Conservation (phyloP, 331 rosid genomes). For the Dryas integrifolia region DNA sequence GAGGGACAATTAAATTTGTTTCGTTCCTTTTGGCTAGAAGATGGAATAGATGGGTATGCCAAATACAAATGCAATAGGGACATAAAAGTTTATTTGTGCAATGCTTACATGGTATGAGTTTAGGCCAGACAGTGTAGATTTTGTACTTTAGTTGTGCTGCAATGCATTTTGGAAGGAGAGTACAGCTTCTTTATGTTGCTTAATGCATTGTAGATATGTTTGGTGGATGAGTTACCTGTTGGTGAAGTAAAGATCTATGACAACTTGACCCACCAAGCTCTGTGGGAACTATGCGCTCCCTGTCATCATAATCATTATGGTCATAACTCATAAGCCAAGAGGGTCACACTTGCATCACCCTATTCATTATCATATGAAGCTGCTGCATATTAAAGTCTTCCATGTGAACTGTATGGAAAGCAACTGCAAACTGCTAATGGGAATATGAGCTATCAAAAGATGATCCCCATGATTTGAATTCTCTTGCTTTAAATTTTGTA, state of each 20-base stretch:
- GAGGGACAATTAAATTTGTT: neutral
- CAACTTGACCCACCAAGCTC: no score
- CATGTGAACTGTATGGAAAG: constrained; percentile 17
- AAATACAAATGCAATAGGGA: neutral
- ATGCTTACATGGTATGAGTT: no score
- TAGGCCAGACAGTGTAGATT: neutral
- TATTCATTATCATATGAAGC: neutral
- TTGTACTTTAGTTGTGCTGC: neutral
- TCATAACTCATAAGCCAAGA: neutral
- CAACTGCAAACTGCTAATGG: neutral
- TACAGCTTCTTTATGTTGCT: neutral
- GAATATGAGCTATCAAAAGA: neutral
- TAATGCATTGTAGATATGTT: neutral
- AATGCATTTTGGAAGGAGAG: no score
- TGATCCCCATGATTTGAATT: constrained; percentile 6
- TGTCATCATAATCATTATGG: neutral
- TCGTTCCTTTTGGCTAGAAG: neutral
- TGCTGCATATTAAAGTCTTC: constrained; percentile 11
- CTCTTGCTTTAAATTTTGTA: neutral
- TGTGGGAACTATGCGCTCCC: no score
- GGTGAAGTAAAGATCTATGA: neutral
- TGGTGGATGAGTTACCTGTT: neutral
- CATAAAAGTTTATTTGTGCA: neutral
- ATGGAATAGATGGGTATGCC: neutral
- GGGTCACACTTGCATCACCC: neutral